Evolutionary conservation across 169 alveolate species (phyloP).

Genomic region (Eimeria necatrix): DNA sequence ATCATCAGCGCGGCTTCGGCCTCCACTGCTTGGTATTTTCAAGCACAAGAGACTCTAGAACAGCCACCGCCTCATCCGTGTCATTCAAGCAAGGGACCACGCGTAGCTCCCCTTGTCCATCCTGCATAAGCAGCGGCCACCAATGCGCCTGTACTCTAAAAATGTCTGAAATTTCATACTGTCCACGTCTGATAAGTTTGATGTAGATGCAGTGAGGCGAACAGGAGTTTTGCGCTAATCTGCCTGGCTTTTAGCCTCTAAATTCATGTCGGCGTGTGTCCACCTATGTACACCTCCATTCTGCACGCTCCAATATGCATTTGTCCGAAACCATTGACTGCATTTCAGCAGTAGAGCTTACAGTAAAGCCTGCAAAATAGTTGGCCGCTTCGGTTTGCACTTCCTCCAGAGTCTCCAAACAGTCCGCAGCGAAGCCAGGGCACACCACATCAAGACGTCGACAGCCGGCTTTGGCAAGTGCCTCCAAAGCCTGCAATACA

Average conservation of each 20-base stretch:
- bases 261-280: neutral
- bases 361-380: neutral
- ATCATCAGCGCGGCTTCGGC: neutral
- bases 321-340: neutral
- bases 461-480: conserved; percentile 55
- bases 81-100: conserved; percentile 69
- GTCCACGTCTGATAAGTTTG: no score
- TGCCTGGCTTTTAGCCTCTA: neutral
- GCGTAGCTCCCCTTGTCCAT: conserved; percentile 59
- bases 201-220: no score
- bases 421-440: conserved; percentile 79
- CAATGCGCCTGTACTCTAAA: no score
- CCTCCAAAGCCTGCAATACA: conserved; percentile 65
- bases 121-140: neutral
- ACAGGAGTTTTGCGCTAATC: neutral
- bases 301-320: neutral
- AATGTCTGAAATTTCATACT: no score
- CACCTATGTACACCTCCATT: neutral
- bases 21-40: conserved; percentile 22
- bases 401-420: conserved; percentile 74
- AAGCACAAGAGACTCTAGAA: conserved; percentile 8
- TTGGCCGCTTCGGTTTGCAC: neutral
- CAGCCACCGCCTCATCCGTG: conserved; percentile 46
- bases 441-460: conserved; percentile 54
- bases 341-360: neutral